Conservation (phyloP, 2,329 filamentous ascomycete genomes). For the Emydomyces testavorans region DNA sequence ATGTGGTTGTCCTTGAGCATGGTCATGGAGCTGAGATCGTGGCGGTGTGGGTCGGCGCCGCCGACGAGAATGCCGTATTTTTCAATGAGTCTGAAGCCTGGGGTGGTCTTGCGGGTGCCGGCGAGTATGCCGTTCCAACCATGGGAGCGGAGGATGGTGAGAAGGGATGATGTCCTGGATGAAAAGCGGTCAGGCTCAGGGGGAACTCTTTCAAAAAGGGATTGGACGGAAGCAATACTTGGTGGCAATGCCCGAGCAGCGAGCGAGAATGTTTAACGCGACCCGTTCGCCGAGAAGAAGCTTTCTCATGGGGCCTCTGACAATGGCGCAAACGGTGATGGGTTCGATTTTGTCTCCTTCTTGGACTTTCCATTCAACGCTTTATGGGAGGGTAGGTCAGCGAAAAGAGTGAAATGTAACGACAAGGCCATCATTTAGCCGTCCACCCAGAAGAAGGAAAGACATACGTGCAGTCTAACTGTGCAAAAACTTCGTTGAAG, state of each 20-base stretch:
- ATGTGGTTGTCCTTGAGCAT: slow-evolving; percentile 99
- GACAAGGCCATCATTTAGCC: background rate
- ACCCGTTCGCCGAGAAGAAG: slow-evolving; percentile 88
- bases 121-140: slow-evolving; percentile 80
- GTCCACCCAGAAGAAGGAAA: background rate
- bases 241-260: slow-evolving; percentile 84
- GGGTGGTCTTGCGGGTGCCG: slow-evolving; percentile 92
- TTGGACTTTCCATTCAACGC: slow-evolving; percentile 71
- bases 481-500: slow-evolving; percentile 83
- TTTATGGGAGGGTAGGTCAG: slow-evolving; percentile 19
- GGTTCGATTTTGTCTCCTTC: slow-evolving; percentile 62
- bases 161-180: slow-evolving; percentile 35
- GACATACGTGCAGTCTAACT: slow-evolving; percentile 66
- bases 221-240: slow-evolving; percentile 31
- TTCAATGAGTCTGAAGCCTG: slow-evolving; percentile 87
- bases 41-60: slow-evolving; percentile 80
- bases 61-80: slow-evolving; percentile 97
- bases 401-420: background rate
- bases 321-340: slow-evolving; percentile 62
- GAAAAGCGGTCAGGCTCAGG: background rate
- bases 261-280: slow-evolving; percentile 76
- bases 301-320: slow-evolving; percentile 69
- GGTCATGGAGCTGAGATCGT: slow-evolving; percentile 87
- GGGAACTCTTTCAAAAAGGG: too few relatives aligned
- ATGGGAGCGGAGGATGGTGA: slow-evolving; percentile 43